A percentile compares a stretch with the other conserved stretches of the same genome.
These are phyloP conservation scores for Schizophyllum amplum DNA, from an alignment of 1,284 basidiomycete genomes.

Conservation along the genomic window DNA sequence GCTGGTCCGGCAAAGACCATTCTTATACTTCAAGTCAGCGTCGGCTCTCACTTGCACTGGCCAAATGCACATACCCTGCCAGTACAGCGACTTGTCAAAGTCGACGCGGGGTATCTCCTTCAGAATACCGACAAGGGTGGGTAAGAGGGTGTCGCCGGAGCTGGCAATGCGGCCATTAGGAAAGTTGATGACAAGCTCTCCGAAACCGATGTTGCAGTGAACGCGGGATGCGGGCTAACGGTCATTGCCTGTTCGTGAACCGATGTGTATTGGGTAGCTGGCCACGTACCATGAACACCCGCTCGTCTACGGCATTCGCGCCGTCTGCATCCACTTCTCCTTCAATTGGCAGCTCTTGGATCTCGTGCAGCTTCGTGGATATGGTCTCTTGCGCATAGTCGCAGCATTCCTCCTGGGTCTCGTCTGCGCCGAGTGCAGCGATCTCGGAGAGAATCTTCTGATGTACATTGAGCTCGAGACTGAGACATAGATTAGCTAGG, in stretches of 20 bases:
- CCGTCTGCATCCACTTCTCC: too few relatives aligned
- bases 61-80: constrained; percentile 51
- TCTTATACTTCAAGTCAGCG: constrained; percentile 26
- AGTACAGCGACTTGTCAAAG: constrained; percentile 69
- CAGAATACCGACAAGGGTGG: constrained; percentile 57
- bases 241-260: too few relatives aligned
- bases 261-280: background rate
- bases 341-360: constrained; percentile 16
- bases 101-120: constrained; percentile 63
- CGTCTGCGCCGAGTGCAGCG: constrained; percentile 53
- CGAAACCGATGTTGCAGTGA: constrained; percentile 73
- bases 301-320: constrained; percentile 14
- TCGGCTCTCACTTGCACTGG: background rate
- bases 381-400: constrained; percentile 48
- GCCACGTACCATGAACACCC: constrained; percentile 52
- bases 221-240: constrained; percentile 52
- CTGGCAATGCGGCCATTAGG: constrained; percentile 43
- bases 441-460: constrained; percentile 77
- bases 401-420: constrained; percentile 30
- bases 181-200: constrained; percentile 60
- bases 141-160: constrained; percentile 40
- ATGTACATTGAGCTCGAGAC: constrained; percentile 72
- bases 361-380: constrained; percentile 47
- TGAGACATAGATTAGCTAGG: constrained; percentile 18
- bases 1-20: constrained; percentile 77